phyloP scores from a whole-genome alignment of 2,329 filamentous ascomycete species.

The Colletotrichum sp. region DNA sequence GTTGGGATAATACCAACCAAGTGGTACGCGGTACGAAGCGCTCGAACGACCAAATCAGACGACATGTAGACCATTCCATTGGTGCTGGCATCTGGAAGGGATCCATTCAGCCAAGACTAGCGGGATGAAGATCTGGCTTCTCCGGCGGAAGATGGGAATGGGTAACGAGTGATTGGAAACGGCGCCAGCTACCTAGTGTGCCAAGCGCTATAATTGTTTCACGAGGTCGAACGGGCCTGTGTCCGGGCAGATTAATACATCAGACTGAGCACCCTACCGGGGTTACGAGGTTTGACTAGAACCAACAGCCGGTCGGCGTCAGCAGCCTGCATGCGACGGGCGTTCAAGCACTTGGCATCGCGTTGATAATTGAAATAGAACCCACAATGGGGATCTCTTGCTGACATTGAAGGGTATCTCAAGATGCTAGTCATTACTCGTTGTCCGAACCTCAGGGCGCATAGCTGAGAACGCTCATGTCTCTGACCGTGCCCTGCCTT shows the following conservation, averaged over 20 bases:
- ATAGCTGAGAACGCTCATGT: not conserved
- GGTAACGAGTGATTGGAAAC: not conserved
- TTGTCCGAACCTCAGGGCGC: not conserved
- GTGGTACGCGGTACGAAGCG: not conserved
- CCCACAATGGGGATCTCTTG: not conserved
- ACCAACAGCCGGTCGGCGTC: not conserved
- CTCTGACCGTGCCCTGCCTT: not conserved
- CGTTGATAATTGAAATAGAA: not conserved
- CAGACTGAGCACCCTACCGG: not conserved
- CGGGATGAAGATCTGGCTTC: not conserved
- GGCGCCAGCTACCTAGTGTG: not conserved
- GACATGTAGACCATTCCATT: not conserved
- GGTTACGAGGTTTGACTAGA: not conserved
- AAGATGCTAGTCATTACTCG: not conserved
- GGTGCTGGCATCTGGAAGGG: not conserved
- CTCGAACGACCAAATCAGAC: not conserved
- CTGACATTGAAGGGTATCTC: not conserved
- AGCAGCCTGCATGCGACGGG: not conserved
- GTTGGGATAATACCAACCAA: not conserved
- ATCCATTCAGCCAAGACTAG: not conserved
- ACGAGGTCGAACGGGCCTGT: not conserved
- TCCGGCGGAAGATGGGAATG: not conserved
- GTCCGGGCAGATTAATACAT: not conserved
- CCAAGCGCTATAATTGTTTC: not conserved
- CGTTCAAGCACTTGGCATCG: rapidly evolving